These are phyloP conservation scores for Thamnidium elegans DNA, from an alignment of 192 early-diverging fungal genomes.

Conservation along the genomic window DNA sequence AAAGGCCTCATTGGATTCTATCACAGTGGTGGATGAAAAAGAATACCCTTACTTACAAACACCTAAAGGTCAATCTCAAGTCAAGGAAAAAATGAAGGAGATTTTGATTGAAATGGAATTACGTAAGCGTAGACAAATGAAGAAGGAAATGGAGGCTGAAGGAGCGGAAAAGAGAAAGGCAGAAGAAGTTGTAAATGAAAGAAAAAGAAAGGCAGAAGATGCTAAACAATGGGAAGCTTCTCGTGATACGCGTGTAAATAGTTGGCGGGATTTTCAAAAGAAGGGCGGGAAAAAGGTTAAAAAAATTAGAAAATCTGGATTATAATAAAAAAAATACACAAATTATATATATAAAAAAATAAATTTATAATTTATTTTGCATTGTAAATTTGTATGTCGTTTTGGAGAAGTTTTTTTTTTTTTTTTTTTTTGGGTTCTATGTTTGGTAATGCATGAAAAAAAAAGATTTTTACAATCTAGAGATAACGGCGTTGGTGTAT, in stretches of 20 bases:
- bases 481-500: constrained; percentile 87
- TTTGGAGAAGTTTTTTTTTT: too few relatives aligned
- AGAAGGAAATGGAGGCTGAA: constrained; percentile 58
- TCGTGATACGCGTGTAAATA: constrained; percentile 54
- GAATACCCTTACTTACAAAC: constrained; percentile 45
- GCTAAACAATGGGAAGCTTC: constrained; percentile 57
- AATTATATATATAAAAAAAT: too few relatives aligned
- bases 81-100: constrained; percentile 51
- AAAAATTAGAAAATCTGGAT: constrained; percentile 37
- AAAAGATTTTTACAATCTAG: background rate
- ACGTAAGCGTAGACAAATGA: constrained; percentile 45
- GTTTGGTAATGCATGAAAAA: too few relatives aligned
- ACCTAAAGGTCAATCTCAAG: constrained; percentile 37
- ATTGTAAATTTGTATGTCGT: too few relatives aligned
- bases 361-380: too few relatives aligned
- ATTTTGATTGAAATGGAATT: constrained; percentile 53
- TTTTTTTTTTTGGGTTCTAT: too few relatives aligned
- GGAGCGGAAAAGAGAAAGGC: constrained; percentile 40
- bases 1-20: constrained; percentile 32
- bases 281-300: constrained; percentile 52
- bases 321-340: constrained; percentile 6
- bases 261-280: constrained; percentile 60
- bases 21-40: constrained; percentile 10
- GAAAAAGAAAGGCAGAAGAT: constrained; percentile 55
- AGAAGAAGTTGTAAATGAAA: constrained; percentile 49